Evolutionary conservation across 1,284 basidiomycete species (phyloP).

Genomic region (Ustilago sp.): DNA sequence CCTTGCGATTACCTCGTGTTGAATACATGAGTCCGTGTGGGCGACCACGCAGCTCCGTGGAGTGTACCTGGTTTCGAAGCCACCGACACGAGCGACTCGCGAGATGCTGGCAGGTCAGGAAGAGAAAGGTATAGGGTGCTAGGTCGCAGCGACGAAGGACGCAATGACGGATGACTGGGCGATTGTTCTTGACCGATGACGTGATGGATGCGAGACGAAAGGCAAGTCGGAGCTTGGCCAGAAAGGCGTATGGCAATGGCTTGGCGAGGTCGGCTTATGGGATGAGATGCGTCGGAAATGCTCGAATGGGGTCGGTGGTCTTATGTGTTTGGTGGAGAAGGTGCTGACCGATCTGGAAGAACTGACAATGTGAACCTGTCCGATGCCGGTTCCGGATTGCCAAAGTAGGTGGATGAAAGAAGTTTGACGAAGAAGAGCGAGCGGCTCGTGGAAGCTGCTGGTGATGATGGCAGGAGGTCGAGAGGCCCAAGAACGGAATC

Average conservation of each 20-base stretch:
- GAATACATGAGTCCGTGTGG: slow-evolving; percentile 20
- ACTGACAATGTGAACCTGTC: background rate
- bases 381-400: background rate
- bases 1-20: slow-evolving; percentile 35
- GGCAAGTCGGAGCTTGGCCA: background rate
- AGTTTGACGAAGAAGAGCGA: background rate
- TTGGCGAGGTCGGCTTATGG: background rate
- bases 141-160: background rate
- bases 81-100: background rate
- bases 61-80: background rate
- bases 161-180: background rate
- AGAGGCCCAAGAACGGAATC: background rate
- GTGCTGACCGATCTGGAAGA: background rate
- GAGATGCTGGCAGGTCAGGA: background rate
- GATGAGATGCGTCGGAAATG: background rate
- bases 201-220: background rate
- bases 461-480: slow-evolving; percentile 2
- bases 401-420: background rate
- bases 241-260: background rate
- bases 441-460: background rate
- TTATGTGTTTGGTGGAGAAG: background rate
- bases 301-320: background rate
- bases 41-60: background rate
- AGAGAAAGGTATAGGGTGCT: background rate
- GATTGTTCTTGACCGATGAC: background rate